Evolutionary conservation across 805 yeast species (phyloP), one percentile per base, ranked within the genome.

Genomic region (Metahyphopichia silvanorum): DNA sequence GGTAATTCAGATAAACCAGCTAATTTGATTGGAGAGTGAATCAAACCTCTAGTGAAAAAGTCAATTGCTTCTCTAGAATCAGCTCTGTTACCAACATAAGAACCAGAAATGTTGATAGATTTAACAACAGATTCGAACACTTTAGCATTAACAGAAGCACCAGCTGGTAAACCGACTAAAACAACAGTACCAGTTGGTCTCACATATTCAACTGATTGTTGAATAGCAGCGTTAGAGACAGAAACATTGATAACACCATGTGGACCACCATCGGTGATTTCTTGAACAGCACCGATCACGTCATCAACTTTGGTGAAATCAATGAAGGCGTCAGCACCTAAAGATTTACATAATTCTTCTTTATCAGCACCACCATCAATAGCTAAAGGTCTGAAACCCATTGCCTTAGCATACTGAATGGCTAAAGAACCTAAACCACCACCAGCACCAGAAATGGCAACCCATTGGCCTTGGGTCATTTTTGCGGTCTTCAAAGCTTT

Each of bases 61-160:
- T 80, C 85, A 44, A 83, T 63, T 35, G 91, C 88, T 69, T 84
- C 89, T 43, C 81, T 74, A 44, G 91, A 76, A 65, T 86, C 95
- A 44, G 83, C 82, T 66, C 94, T 81, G 77, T 84, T 84, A 51
- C 95, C 95, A 42, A 86, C 95, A 56, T 83, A 83, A 33, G 94
- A 84, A 49, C 93, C 95, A 59, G 71, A 77, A 55, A 86, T 80
- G 53, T 69, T 68, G 58, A 82, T 69, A 38, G 86, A 76, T 65
- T 75, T 82, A 46, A 82, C 80, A 39, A 86, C 94, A 32, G 83
- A 77, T 44, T 71, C 66, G 69, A 85, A 82, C 34, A 86, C 86
- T 37, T 77, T 74, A 25, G 87, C 77, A 46, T 71, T 69, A 51
- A 79, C 76, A 59, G 76, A 74, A 42, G 93, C 91, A 49, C 79